Conservation (phyloP, 1,139 yeast species). For the Blastobotrys buckinghamii region DNA sequence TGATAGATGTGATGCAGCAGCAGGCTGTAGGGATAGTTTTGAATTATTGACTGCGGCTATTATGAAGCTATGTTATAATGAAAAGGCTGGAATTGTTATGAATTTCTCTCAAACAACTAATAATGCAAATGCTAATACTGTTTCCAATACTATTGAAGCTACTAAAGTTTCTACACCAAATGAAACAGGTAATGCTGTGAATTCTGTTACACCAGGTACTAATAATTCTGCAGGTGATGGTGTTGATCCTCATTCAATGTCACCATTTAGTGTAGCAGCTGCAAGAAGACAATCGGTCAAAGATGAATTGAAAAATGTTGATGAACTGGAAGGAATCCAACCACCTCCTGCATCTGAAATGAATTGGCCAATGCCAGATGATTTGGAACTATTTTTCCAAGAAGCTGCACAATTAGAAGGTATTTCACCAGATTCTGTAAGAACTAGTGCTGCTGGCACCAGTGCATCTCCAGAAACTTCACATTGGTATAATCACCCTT, state of each 20-base stretch:
- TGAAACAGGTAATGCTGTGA: background rate
- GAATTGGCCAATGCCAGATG: conserved; percentile 21
- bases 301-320: conserved; percentile 6
- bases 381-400: conserved; percentile 25
- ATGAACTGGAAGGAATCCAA: conserved; percentile 6
- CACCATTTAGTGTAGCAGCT: conserved; percentile 6
- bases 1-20: conserved; percentile 76
- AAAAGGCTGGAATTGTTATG: conserved; percentile 20
- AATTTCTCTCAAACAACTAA: background rate
- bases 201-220: conserved; percentile 1
- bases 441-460: conserved; percentile 12
- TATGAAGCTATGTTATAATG: conserved; percentile 51
- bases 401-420: conserved; percentile 27
- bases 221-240: background rate
- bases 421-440: conserved; percentile 19
- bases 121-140: background rate
- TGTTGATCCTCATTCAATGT: background rate
- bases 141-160: conserved; percentile 1
- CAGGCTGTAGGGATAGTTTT: conserved; percentile 63
- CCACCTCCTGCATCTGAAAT: conserved; percentile 10
- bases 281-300: conserved; percentile 9
- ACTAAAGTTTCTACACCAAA: background rate
- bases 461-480: conserved; percentile 12
- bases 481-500: conserved; percentile 9
- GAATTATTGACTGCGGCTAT: conserved; percentile 69